Base-by-base conservation (phyloP, 495 filamentous ascomycete genomes). In the Hypomontagnella submonticulosa region DNA sequence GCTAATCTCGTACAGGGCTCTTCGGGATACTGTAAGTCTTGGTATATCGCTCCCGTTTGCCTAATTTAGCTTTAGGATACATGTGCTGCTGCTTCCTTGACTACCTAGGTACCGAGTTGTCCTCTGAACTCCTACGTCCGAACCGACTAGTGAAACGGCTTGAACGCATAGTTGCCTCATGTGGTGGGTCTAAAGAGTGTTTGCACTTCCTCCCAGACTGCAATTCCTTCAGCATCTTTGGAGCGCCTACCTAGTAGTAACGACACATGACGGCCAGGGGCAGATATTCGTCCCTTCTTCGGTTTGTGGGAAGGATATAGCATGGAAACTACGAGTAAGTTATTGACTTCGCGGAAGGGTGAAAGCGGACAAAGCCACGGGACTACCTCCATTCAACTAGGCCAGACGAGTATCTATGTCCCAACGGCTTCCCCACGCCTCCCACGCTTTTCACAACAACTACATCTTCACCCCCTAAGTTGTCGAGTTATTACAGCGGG, bases 151-250 rank as follows among this genome's bases (percentile, higher is more conserved):
- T 36, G 37, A 56, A 37, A 64, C 51, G 56, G 55, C 23, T 60
- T 23, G 15, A 48, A 42, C 54, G 65, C 43, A 38, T 61, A 41
- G 11, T 41, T 61, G 52, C 57, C 47, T 61, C n/a, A n/a, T n/a
- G n/a, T 4, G 0, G 27, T 12, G 36, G 19, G 13, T 23, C 32
- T 34, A 4, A 2, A 1, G 12, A 0, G 23, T 59, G 59, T 63
- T 63, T 63, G 54, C 38, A 16, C 40, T 18, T 37, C 11, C 11
- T 37, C 46, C 7, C 12, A 23, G 4, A 3, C 1, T 13, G 23
- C 2, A 27, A 43, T 3, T 50, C 16, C 15, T 32, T 18, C 34
- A 13, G 11, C 1, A 12, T 32, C 4, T n/a, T 38, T 38, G 0
- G 5, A 10, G 49, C 36, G 7, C 6, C 13, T 12, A 5, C 32